These are phyloP conservation scores for Tetrastigma voinierianum DNA, from an alignment of 164 flowering plant species.

Conservation along the genomic window DNA sequence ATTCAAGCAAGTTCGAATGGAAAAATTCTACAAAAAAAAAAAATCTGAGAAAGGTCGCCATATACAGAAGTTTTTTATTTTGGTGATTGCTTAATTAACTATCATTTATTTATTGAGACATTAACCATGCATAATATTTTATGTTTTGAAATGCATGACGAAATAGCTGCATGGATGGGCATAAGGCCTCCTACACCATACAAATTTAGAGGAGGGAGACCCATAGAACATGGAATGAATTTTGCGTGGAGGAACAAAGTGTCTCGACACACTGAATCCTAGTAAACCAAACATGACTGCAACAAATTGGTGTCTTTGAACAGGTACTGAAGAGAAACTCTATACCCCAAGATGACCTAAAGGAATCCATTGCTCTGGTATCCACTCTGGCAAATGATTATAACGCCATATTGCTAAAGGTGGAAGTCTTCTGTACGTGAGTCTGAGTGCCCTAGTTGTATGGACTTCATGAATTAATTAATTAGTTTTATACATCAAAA, in stretches of 20 bases:
- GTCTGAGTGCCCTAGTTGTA: too few relatives aligned
- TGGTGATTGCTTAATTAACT: too few relatives aligned
- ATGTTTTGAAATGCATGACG: too few relatives aligned
- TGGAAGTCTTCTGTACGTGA: neutral
- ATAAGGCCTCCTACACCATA: neutral
- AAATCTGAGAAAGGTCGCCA: too few relatives aligned
- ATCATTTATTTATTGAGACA: too few relatives aligned
- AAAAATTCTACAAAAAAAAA: too few relatives aligned
- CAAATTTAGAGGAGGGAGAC: neutral
- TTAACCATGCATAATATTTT: too few relatives aligned
- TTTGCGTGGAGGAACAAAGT: neutral
- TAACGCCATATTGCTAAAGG: neutral
- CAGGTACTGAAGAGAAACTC: neutral
- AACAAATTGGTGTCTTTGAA: neutral
- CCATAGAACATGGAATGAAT: neutral
- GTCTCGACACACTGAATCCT: neutral
- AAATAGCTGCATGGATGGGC: constrained; percentile 1
- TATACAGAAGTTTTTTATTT: too few relatives aligned
- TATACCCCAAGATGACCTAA: neutral
- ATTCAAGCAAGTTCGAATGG: too few relatives aligned
- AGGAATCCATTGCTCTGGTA: neutral
- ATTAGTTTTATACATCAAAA: too few relatives aligned
- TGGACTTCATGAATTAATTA: too few relatives aligned
- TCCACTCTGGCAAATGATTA: constrained; percentile 2
- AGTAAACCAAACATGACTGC: neutral